A percentile compares a stretch with the other conserved stretches of the same genome.
Evolutionary conservation across 2,329 filamentous ascomycete species (phyloP).

Genomic region (Cryphonectria nitschkei): DNA sequence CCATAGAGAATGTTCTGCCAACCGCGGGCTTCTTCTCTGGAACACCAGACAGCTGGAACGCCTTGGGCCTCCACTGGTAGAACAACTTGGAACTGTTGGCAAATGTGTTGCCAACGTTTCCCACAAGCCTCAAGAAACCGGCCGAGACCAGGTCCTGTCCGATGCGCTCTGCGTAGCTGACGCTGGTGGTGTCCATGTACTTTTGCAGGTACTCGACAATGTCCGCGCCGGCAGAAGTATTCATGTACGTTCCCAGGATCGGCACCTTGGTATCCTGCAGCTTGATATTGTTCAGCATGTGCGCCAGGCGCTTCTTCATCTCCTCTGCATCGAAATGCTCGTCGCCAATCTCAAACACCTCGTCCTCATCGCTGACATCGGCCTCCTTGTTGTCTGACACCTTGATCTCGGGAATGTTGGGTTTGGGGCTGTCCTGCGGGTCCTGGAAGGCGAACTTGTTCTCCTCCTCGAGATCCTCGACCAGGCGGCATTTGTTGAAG

Average conservation of each 20-base stretch:
- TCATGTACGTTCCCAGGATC: constrained; percentile 92
- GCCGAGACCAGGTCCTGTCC: constrained; percentile 88
- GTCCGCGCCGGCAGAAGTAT: constrained; percentile 87
- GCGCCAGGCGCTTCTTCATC: constrained; percentile 84
- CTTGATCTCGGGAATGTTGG: constrained; percentile 81
- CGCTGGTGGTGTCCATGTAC: constrained; percentile 78
- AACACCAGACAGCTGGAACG: constrained; percentile 84
- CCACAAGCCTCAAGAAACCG: constrained; percentile 87
- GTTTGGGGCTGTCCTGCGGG: constrained; percentile 70
- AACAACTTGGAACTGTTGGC: constrained; percentile 97
- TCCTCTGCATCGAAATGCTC: constrained; percentile 83
- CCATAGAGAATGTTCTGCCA: constrained; percentile 74
- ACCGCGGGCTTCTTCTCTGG: constrained; percentile 83
- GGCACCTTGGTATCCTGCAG: constrained; percentile 92
- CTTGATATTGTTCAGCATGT: constrained; percentile 86
- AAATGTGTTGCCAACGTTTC: constrained; percentile 93
- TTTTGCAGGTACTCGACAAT: constrained; percentile 95
- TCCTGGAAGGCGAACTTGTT: constrained; percentile 98
- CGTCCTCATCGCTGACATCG: constrained; percentile 73
- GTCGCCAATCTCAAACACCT: constrained; percentile 88
- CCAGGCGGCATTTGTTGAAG: constrained; percentile 97
- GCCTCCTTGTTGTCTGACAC: constrained; percentile 67
- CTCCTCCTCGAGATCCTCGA: constrained; percentile 97
- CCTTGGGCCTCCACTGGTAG: constrained; percentile 95
- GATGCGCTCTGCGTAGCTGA: constrained; percentile 91